A percentile compares a stretch with the other conserved stretches of the same genome.
These are phyloP conservation scores for Pseudonitzschia multistriata DNA, from an alignment of 108 stramenopile species.

Conservation along the genomic window DNA sequence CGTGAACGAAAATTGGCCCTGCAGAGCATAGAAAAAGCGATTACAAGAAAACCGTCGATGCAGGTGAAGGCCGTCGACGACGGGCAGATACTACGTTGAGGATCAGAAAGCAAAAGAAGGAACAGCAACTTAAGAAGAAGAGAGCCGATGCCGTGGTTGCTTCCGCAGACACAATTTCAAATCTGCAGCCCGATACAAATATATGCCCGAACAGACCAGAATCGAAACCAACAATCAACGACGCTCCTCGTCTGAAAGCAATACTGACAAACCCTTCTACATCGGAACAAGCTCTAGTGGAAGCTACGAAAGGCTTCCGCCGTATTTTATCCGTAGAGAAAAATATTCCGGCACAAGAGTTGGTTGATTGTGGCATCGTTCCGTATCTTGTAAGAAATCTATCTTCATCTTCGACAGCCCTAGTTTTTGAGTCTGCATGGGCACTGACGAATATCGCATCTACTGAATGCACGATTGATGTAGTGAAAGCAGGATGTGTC, in stretches of 20 bases:
- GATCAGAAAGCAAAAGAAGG: conserved; percentile 78
- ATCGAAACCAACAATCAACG: conserved; percentile 37
- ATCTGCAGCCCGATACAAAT: background rate
- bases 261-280: conserved; percentile 21
- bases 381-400: conserved; percentile 72
- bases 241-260: conserved; percentile 47
- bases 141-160: conserved; percentile 30
- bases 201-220: background rate
- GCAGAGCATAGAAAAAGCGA: conserved; percentile 66
- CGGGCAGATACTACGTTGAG: conserved; percentile 72
- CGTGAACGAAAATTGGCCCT: background rate
- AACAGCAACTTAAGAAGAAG: conserved; percentile 64
- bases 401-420: conserved; percentile 27
- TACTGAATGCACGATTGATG: conserved; percentile 57
- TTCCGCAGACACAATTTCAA: background rate
- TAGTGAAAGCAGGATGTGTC: conserved; percentile 78
- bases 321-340: conserved; percentile 79
- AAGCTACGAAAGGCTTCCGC: conserved; percentile 66
- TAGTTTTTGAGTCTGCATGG: conserved; percentile 95
- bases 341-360: conserved; percentile 83
- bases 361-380: conserved; percentile 70
- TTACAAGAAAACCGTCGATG: conserved; percentile 92
- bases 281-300: conserved; percentile 37
- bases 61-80: conserved; percentile 78
- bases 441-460: conserved; percentile 94